Percentiles rank a stretch among this genome's conserved stretches.
phyloP scores from a whole-genome alignment of 306 rosid species.

The Cucurbita pepo region DNA sequence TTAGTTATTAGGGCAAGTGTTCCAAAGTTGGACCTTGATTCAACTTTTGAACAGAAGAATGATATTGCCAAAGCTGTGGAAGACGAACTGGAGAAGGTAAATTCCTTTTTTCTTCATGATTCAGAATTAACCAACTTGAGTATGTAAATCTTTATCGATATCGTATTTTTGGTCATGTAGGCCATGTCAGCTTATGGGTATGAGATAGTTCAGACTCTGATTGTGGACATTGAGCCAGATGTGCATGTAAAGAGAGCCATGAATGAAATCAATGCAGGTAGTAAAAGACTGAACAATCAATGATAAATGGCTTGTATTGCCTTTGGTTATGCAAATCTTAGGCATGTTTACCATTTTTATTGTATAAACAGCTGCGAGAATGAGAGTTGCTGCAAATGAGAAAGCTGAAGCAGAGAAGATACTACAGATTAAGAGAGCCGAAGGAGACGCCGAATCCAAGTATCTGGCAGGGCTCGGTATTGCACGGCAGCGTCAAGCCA shows the following conservation, averaged over 20 bases:
- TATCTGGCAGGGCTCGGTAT: slow-evolving; percentile 35
- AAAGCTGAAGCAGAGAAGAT: slow-evolving; percentile 46
- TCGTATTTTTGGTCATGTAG: slow-evolving; percentile 9
- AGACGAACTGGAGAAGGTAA: no score
- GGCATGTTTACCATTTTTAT: neutral
- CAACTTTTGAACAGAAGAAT: slow-evolving; percentile 40
- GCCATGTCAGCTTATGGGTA: slow-evolving; percentile 42
- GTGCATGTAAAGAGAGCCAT: slow-evolving; percentile 27
- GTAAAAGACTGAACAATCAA: neutral
- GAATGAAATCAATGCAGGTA: slow-evolving; percentile 8
- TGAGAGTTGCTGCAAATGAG: slow-evolving; percentile 36
- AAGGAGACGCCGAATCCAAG: slow-evolving; percentile 42
- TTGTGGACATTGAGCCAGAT: slow-evolving; percentile 3
- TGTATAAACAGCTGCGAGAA: slow-evolving; percentile 26
- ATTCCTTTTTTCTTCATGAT: neutral
- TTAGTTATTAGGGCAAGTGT: slow-evolving; percentile 44
- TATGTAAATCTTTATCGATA: neutral
- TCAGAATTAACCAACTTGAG: neutral
- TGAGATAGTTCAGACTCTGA: slow-evolving; percentile 38
- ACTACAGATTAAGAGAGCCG: slow-evolving; percentile 34
- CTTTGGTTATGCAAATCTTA: neutral
- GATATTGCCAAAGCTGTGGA: slow-evolving; percentile 37
- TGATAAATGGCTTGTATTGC: neutral
- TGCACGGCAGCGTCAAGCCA: slow-evolving; percentile 47
- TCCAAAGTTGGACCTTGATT: slow-evolving; percentile 37